phyloP scores from a whole-genome alignment of 2,329 filamentous ascomycete genomes.

The Pseudogymnoascus sp. region DNA sequence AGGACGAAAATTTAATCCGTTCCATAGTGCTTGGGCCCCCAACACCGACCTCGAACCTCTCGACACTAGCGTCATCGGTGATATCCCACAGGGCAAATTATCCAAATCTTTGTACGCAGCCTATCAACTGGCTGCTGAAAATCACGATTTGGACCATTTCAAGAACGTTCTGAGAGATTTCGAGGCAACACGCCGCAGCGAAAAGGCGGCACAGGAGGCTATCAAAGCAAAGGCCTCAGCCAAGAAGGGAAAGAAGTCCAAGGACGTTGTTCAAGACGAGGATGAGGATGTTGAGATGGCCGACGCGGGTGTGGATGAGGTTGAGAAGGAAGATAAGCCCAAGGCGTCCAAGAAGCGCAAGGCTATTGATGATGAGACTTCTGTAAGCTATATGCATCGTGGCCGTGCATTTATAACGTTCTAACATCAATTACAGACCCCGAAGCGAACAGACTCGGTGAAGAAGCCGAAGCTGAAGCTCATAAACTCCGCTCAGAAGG shows the following conservation, averaged over 20 bases:
- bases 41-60: slow-evolving; percentile 77
- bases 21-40: slow-evolving; percentile 72
- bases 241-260: slow-evolving; percentile 42
- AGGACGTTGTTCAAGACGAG: slow-evolving; percentile 38
- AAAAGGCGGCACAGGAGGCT: slow-evolving; percentile 38
- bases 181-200: slow-evolving; percentile 54
- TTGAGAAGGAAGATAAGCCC: slow-evolving; percentile 42
- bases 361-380: slow-evolving; percentile 64
- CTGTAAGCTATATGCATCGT: slow-evolving; percentile 40
- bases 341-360: slow-evolving; percentile 71
- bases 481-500: slow-evolving; percentile 56
- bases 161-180: slow-evolving; percentile 69
- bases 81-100: slow-evolving; percentile 62
- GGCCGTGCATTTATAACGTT: neutral
- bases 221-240: slow-evolving; percentile 40
- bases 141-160: slow-evolving; percentile 70
- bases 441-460: slow-evolving; percentile 50
- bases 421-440: slow-evolving; percentile 36
- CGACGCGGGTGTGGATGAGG: slow-evolving; percentile 39
- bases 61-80: slow-evolving; percentile 60
- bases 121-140: slow-evolving; percentile 70
- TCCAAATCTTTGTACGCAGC: slow-evolving; percentile 71
- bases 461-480: slow-evolving; percentile 61
- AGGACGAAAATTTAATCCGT: slow-evolving; percentile 15
- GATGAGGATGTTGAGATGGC: slow-evolving; percentile 53